Percentiles rank a stretch among this genome's conserved stretches.
Conservation (phyloP, 2,329 filamentous ascomycete species). For the Neonectria punicea region DNA sequence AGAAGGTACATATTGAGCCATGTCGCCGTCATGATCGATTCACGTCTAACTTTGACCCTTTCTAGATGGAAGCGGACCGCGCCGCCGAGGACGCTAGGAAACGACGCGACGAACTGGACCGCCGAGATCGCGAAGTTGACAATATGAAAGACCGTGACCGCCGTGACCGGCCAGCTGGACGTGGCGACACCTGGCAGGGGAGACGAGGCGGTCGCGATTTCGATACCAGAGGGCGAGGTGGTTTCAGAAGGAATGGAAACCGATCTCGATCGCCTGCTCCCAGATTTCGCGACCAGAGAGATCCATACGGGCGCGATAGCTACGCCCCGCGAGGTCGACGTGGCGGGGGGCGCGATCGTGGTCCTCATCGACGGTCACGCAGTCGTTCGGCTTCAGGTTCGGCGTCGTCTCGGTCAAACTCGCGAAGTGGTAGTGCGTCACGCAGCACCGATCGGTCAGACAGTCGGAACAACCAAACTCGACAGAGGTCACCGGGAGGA, state of each 20-base stretch:
- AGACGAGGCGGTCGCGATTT: constrained; percentile 64
- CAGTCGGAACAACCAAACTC: constrained; percentile 47
- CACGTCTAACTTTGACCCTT: neutral
- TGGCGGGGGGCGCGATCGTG: constrained; percentile 53
- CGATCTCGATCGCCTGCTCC: constrained; percentile 61
- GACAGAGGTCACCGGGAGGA: constrained; percentile 48
- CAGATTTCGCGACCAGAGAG: constrained; percentile 55
- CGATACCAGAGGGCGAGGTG: constrained; percentile 55
- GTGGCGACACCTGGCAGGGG: constrained; percentile 64
- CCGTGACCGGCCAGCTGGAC: constrained; percentile 62
- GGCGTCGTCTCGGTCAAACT: constrained; percentile 46
- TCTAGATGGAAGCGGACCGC: constrained; percentile 82
- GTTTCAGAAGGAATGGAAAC: constrained; percentile 56
- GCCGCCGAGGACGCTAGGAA: constrained; percentile 79
- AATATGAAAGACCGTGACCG: constrained; percentile 74
- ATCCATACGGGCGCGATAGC: constrained; percentile 60
- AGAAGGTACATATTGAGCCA: constrained; percentile 73
- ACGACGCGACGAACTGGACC: constrained; percentile 76
- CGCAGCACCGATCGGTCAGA: constrained; percentile 46
- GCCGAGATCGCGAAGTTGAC: constrained; percentile 77
- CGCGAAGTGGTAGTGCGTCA: constrained; percentile 47
- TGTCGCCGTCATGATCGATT: neutral
- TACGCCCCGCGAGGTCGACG: constrained; percentile 63
- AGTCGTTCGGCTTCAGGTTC: constrained; percentile 50
- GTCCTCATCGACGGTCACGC: constrained; percentile 46